Evolutionary conservation across 2,329 filamentous ascomycete genomes (phyloP), one percentile per base, ranked within the genome.

Genomic region (Didymella lethalis): DNA sequence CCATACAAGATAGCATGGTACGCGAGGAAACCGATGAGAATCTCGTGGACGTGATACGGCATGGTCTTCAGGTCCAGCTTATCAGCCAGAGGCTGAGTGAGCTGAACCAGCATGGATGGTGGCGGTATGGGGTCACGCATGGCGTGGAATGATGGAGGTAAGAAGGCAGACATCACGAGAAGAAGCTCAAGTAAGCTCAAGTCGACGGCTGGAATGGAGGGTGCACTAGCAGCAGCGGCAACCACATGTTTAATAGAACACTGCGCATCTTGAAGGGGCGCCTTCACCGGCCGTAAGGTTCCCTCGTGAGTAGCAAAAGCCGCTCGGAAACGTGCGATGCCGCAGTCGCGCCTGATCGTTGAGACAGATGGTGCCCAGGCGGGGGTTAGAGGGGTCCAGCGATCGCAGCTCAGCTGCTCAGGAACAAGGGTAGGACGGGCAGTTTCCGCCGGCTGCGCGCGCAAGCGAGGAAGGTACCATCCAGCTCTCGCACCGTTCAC

Each of bases 11-110:
- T 83, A 73, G 89, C 78, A 48, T 89, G 87, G 79, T 95, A 95
- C 56, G 89, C 79, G 38, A 86, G 64, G 58, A 89, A 87, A 40
- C 88, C 86, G 61, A 87, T 79, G 54, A 92, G 61, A 31, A 94
- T 83, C 77, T 95, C 90, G 79, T 95, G 91, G 63, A 90, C 82
- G 77, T 95, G 91, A 41, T 89, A 80, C 7, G 90, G 89, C n/a
- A 95, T 83, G 2, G 89, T 89, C 3, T 83, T 82, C 47, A 94
- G 80, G 52, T 80, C 77, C 59, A 90, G 79, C 63, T 79, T 81
- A 64, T 90, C 84, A 59, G 90, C 87, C 71, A 86, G 82, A 12
- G 90, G 90, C 74, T 87, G 83, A 49, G 87, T 79, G 59, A 86
- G 82, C 61, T 77, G 69, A 63, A 82, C 77, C 53, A 88, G 81